phyloP scores from a whole-genome alignment of 164 flowering plant species.

The Santalum album region DNA sequence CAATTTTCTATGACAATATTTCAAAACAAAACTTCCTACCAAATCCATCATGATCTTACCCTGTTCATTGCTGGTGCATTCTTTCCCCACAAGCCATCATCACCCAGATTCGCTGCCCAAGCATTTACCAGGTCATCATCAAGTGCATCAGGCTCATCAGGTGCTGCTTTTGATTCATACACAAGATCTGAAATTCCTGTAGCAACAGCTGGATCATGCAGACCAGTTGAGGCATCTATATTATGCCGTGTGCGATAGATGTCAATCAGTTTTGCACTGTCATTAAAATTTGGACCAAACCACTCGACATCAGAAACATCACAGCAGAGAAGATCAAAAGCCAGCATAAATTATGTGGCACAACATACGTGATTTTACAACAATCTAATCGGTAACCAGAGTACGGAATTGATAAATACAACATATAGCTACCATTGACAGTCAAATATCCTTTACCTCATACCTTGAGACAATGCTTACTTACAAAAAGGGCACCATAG shows the following conservation, averaged over 20 bases:
- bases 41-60: constrained; percentile 30
- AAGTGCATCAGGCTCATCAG: constrained; percentile 53
- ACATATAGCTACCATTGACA: too few relatives aligned
- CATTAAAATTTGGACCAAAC: neutral
- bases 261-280: constrained; percentile 91
- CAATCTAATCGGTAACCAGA: too few relatives aligned
- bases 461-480: too few relatives aligned
- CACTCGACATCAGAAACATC: neutral
- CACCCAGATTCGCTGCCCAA: constrained; percentile 92
- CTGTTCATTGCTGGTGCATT: constrained; percentile 92
- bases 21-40: neutral
- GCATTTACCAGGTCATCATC: constrained; percentile 92
- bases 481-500: too few relatives aligned
- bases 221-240: constrained; percentile 80
- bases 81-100: constrained; percentile 75
- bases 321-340: too few relatives aligned
- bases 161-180: constrained; percentile 63
- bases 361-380: too few relatives aligned
- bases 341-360: too few relatives aligned
- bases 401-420: too few relatives aligned
- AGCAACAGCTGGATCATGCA: constrained; percentile 94
- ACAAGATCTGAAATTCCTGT: constrained; percentile 95
- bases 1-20: too few relatives aligned
- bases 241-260: constrained; percentile 85
- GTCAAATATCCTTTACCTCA: too few relatives aligned